Conservation (phyloP, 768 basidiomycete genomes). For the Boletus vermiculosoides region DNA sequence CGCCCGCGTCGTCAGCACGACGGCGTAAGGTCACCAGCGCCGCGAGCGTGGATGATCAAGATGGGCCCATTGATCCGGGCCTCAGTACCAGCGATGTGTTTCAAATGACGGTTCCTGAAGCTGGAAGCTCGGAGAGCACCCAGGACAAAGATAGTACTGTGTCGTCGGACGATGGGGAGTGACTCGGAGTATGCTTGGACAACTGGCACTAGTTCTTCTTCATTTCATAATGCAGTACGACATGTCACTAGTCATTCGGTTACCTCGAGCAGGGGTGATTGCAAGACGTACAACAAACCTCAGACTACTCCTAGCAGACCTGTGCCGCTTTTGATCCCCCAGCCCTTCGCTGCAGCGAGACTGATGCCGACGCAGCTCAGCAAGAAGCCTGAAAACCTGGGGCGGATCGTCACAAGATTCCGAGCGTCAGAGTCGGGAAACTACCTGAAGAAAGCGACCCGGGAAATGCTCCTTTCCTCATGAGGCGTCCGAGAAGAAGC, state of each 20-base stretch:
- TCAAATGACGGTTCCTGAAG: constrained; percentile 24
- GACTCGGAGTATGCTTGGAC: neutral
- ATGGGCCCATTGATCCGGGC: constrained; percentile 27
- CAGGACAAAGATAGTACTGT: constrained; percentile 17
- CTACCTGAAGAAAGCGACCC: constrained; percentile 84
- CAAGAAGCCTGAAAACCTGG: constrained; percentile 78
- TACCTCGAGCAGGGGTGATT: neutral
- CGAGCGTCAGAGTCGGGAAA: neutral
- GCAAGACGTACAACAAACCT: neutral
- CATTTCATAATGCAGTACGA: constrained; percentile 1
- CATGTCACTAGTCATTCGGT: neutral
- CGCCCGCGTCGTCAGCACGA: constrained; percentile 37
- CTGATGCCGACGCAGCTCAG: constrained; percentile 81
- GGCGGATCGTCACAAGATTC: neutral
- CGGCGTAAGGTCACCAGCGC: constrained; percentile 56
- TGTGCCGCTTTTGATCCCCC: constrained; percentile 65
- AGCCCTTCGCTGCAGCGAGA: constrained; percentile 66
- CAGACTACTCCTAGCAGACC: constrained; percentile 66
- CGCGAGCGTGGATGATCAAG: constrained; percentile 44
- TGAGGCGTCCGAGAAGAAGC: constrained; percentile 78
- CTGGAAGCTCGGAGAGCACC: constrained; percentile 8
- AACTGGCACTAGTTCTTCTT: constrained; percentile 1
- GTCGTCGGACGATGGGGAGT: constrained; percentile 23
- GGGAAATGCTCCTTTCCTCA: constrained; percentile 81
- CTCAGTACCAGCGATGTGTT: constrained; percentile 21